Evolutionary conservation across 106 monocot species (phyloP).

Genomic region (Dendrobium nobile): DNA sequence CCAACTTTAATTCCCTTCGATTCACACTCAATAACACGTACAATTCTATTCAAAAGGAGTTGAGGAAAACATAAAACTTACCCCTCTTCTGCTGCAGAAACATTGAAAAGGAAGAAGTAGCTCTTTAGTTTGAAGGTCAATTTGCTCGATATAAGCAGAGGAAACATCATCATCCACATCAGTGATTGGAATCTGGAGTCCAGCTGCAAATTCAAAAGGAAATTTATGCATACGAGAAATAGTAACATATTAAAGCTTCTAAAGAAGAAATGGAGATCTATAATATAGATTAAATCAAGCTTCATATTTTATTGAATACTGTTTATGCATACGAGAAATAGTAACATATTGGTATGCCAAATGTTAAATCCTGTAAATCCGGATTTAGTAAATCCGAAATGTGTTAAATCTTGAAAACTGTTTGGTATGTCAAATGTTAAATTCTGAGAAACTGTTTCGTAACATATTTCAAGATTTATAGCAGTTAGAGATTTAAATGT

Average conservation of each 20-base stretch:
- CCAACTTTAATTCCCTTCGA: no score
- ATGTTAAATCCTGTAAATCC: no score
- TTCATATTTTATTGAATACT: not conserved
- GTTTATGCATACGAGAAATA: no score
- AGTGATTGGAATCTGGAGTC: conserved; percentile 29
- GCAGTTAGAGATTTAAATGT: no score
- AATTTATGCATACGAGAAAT: not conserved
- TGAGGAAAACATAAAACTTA: conserved; percentile 10
- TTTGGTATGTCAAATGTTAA: no score
- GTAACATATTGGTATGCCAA: no score
- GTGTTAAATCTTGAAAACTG: no score
- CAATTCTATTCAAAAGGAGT: not conserved
- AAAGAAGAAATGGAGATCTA: not conserved
- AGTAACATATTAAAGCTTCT: not conserved
- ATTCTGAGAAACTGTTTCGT: no score
- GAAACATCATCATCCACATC: conserved; percentile 41
- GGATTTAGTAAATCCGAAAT: no score
- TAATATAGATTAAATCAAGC: not conserved
- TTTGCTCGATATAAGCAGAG: conserved; percentile 26
- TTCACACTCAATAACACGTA: not conserved
- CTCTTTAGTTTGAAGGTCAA: conserved; percentile 50
- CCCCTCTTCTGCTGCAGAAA: conserved; percentile 70
- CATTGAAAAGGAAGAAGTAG: conserved; percentile 66
- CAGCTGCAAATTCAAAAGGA: conserved; percentile 22
- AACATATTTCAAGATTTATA: no score